Evolutionary conservation across 2,329 filamentous ascomycete species (phyloP), one percentile per base, ranked within the genome.

Genomic region (Trichophyton schoenleinii): DNA sequence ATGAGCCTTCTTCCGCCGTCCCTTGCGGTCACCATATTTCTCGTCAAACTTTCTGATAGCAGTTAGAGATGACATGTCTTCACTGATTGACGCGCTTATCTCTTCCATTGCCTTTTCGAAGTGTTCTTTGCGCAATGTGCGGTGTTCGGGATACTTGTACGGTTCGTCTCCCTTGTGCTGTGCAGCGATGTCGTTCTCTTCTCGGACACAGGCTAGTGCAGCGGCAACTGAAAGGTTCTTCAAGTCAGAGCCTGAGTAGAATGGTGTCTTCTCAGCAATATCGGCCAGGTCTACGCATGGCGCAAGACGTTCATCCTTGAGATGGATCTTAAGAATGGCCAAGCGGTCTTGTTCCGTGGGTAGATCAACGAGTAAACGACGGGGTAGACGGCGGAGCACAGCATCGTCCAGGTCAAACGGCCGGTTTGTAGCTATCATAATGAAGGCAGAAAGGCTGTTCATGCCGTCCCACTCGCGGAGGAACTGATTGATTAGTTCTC

Each of bases 391-490:
- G 18, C 80, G 76, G 22, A 81, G 72, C 20, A 80, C 75, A 2
- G 79, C 80, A 52, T 79, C 76, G 68, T 99, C 94, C 0, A 99
- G 83, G 69, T 97, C 94, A 69, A 95, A 96, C 0, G 94, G 94
- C 8, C 92, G 82, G 73, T 99, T 97, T 7, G 91, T 97, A 31
- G 94, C 92, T 0, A 97, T 91, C 91, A 99, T 96, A 73, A 99
- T 92, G 72, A 99, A 97, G 2, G 92, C 90, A 18, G 87, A 88
- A 55, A 85, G 82, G 62, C 85, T 80, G 67, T 88, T 87, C 79
- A 97, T 87, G 9, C 94, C 94, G 68, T 97, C 94, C 94, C 92
- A 97, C 72, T 97, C 92, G 60, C 91, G 87, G 58, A 99, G 78
- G 73, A 97, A 97, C 74, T 99, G 92, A 70, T 96, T 99, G 73